A percentile compares a stretch with the other conserved stretches of the same genome.
Conservation (phyloP, 306 rosid genomes). For the Rubus idaeus region DNA sequence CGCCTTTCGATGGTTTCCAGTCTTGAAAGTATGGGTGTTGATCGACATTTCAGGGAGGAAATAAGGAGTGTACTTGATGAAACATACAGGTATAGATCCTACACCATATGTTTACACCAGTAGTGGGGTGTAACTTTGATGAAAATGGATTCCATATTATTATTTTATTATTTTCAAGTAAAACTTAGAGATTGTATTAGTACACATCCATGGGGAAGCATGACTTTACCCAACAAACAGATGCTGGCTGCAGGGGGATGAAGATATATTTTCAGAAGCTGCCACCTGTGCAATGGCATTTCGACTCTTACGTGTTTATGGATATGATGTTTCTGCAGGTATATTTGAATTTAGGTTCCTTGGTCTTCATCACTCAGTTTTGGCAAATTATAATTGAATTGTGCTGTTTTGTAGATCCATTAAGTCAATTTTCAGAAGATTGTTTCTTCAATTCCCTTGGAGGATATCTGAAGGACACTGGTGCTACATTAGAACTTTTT, state of each 20-base stretch:
- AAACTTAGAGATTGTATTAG: constrained; percentile 4
- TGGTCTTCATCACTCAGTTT: constrained; percentile 18
- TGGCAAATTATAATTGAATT: constrained; percentile 1
- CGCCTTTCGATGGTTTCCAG: constrained; percentile 67
- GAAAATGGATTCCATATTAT: not conserved
- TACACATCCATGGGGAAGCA: constrained; percentile 4
- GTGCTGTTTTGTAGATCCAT: constrained; percentile 53
- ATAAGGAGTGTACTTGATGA: constrained; percentile 64
- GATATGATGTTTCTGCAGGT: constrained; percentile 78
- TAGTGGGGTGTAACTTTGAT: constrained; percentile 6
- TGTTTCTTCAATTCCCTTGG: constrained; percentile 57
- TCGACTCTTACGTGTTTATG: constrained; percentile 58
- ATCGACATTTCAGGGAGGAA: constrained; percentile 66
- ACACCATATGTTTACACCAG: constrained; percentile 21
- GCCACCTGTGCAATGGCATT: constrained; percentile 81
- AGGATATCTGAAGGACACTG: constrained; percentile 67
- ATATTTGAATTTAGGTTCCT: constrained; percentile 19
- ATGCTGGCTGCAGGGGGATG: constrained; percentile 59
- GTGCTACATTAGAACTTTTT: constrained; percentile 59
- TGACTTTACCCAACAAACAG: constrained; percentile 38
- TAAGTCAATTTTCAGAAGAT: constrained; percentile 58
- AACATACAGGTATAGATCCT: constrained; percentile 56
- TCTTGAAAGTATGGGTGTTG: constrained; percentile 75
- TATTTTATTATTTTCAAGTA: not conserved
- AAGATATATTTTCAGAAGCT: constrained; percentile 63